Evolutionary conservation across 768 basidiomycete species (phyloP), one percentile per base, ranked within the genome.

Genomic region (Hericium alpestre): DNA sequence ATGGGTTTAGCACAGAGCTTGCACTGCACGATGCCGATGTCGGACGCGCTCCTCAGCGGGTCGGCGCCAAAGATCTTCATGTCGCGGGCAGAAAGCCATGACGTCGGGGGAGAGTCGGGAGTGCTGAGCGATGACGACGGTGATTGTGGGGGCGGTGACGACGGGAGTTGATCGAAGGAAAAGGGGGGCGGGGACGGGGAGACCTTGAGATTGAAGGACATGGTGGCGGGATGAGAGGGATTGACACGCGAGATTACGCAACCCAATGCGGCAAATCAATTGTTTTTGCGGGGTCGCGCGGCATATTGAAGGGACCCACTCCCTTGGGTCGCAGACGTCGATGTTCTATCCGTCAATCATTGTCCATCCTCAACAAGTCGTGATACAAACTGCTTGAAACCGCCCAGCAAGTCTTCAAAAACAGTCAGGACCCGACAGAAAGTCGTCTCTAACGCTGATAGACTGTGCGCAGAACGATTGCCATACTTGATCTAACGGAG

Each of bases 51-150:
- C 15, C 58, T 55, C 27, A 94, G 76, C 6, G 92, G 90, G 56
- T 84, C 76, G 2, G 84, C 76, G 37, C 91, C 91, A 69, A 88
- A 95, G 59, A 87, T 77, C 74, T 86, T 87, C 92, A 92, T 93
- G 65, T 93, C 90, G 50, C 79, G 79, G 8, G 87, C 90, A 25
- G 86, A 81, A 13, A 94, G 83, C 84, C 90, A 91, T 73, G 83
- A 78, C 22, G 90, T 87, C 0, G 92, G 91, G 0, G 91, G 90
- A 0, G 86, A 82, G 0, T 80, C 78, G 2, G 83, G 70, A 62
- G 46, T 79, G 74, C 57, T 32, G 1, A 66, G 59, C 6, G 73
- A 61, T 3, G 65, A 55, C 1, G 53, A 58, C 11, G 71, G 68
- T 0, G 76, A 71, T 8, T 73, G 65, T 0, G 78, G 72, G 2